Evolutionary conservation across 169 alveolate species (phyloP).

Genomic region (Plasmodium inui): DNA sequence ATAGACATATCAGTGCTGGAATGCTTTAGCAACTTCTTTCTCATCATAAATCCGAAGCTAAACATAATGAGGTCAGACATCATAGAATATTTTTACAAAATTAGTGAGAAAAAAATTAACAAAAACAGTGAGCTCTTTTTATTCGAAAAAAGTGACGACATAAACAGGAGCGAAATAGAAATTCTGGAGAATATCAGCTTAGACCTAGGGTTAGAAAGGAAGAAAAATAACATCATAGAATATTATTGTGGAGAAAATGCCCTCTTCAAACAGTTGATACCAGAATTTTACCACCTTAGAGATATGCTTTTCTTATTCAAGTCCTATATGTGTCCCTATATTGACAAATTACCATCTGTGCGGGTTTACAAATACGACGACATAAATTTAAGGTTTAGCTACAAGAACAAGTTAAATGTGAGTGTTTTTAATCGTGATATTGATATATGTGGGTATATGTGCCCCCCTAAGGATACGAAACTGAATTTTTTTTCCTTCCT

Average conservation of each 20-base stretch:
- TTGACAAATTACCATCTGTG: constrained; percentile 69
- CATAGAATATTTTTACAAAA: constrained; percentile 75
- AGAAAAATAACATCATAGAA: constrained; percentile 57
- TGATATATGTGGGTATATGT: constrained; percentile 72
- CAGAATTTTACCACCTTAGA: constrained; percentile 74
- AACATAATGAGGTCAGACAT: constrained; percentile 71
- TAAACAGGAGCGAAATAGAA: constrained; percentile 71
- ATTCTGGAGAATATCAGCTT: constrained; percentile 67
- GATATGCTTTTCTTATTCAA: constrained; percentile 74
- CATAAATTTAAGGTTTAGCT: constrained; percentile 45
- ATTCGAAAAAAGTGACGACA: constrained; percentile 72
- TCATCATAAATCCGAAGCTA: constrained; percentile 63
- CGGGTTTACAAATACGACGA: constrained; percentile 57
- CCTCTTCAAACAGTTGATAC: constrained; percentile 56
- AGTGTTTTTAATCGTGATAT: constrained; percentile 50
- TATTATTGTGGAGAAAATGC: constrained; percentile 69
- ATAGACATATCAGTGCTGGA: constrained; percentile 72
- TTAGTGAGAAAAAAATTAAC: constrained; percentile 61
- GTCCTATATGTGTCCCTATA: constrained; percentile 75
- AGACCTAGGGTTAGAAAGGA: constrained; percentile 70
- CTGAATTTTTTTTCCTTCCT: constrained; percentile 77
- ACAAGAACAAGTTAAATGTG: constrained; percentile 60
- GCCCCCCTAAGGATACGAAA: constrained; percentile 77
- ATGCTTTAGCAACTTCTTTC: constrained; percentile 67
- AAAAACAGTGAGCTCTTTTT: constrained; percentile 61